phyloP scores from a whole-genome alignment of 2,329 filamentous ascomycete genomes.

The Neopestalotiopsis sp. region DNA sequence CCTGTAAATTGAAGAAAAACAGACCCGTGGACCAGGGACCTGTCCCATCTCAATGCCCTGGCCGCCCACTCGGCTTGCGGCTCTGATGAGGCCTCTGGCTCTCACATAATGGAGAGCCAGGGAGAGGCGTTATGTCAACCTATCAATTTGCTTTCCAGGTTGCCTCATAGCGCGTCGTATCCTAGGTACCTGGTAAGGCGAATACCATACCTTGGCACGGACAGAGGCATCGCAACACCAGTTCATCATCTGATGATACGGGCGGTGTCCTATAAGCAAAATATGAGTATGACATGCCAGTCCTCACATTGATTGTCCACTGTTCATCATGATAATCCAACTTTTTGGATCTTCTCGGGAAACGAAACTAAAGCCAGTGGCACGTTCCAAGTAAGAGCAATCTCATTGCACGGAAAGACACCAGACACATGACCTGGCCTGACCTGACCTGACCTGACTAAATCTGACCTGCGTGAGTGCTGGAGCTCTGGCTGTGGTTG shows the following conservation, averaged over 20 bases:
- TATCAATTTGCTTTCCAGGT: background rate
- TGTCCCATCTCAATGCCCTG: background rate
- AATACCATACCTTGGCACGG: constrained; percentile 1
- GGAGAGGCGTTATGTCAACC: background rate
- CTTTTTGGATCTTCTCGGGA: background rate
- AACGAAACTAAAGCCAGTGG: background rate
- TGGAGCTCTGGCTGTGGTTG: background rate
- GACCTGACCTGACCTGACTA: background rate
- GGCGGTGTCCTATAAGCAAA: background rate
- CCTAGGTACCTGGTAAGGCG: background rate
- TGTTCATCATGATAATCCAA: background rate
- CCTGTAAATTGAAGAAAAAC: background rate
- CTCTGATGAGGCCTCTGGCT: background rate
- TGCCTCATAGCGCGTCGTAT: no score
- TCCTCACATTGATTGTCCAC: background rate
- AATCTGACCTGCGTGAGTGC: background rate
- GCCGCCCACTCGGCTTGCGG: background rate
- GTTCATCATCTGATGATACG: constrained; percentile 2
- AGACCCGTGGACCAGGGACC: background rate
- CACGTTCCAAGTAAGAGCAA: background rate
- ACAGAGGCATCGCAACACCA: background rate
- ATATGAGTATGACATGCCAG: background rate
- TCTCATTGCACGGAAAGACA: background rate
- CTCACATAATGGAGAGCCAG: background rate
- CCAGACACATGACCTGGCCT: background rate